Percentiles rank a stretch among this genome's conserved stretches.
Evolutionary conservation across 2,329 filamentous ascomycete genomes (phyloP).

Genomic region (Chaetomium strumarium): DNA sequence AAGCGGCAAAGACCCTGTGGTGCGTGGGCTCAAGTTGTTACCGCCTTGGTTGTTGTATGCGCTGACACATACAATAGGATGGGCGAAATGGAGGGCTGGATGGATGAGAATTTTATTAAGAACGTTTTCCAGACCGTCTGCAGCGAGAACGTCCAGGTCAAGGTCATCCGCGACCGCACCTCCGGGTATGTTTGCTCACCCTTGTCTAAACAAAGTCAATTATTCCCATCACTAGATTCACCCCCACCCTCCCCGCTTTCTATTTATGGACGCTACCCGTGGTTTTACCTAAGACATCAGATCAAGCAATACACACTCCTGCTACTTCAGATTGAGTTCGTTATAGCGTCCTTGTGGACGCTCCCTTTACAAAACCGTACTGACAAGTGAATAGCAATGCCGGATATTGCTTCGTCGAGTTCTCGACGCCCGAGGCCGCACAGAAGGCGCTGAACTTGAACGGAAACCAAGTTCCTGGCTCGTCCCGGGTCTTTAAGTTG

Average conservation of each 20-base stretch:
- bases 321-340: too few species aligned
- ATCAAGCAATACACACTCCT: too few species aligned
- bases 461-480: constrained; percentile 86
- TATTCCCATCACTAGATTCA: background rate
- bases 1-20: constrained; percentile 55
- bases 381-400: constrained; percentile 61
- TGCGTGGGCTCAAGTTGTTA: constrained; percentile 28
- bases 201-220: background rate
- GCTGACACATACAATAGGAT: constrained; percentile 57
- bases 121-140: constrained; percentile 84
- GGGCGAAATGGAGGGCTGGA: constrained; percentile 98
- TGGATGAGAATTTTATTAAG: constrained; percentile 98
- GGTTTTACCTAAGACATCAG: too few species aligned
- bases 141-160: constrained; percentile 93
- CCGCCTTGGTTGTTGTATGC: background rate
- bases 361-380: too few species aligned
- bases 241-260: background rate
- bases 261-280: too few species aligned
- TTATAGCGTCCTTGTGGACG: too few species aligned
- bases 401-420: constrained; percentile 98
- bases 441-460: constrained; percentile 88
- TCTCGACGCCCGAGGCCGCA: constrained; percentile 73
- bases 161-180: constrained; percentile 99
- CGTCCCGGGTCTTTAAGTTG: constrained; percentile 90
- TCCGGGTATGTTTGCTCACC: constrained; percentile 64